These are phyloP conservation scores for Chloranthus sessilifolius DNA, from an alignment of 164 flowering plant species.

Conservation along the genomic window DNA sequence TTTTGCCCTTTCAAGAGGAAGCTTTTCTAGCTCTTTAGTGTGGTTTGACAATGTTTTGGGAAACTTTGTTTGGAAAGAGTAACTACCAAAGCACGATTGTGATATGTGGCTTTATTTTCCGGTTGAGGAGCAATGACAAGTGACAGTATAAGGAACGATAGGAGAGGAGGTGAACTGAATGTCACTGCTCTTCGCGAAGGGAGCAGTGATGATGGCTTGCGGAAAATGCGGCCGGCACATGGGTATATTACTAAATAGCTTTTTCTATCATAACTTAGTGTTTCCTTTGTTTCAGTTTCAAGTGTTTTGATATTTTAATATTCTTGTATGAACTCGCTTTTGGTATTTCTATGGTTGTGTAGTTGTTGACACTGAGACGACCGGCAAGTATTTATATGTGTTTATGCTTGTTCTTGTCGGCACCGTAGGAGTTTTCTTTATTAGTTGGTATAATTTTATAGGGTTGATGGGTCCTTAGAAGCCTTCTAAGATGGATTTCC, in stretches of 20 bases:
- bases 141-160: slow-evolving; percentile 26
- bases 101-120: slow-evolving; percentile 30
- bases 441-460: no score
- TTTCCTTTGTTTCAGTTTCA: no score
- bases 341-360: no score
- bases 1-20: slow-evolving; percentile 14
- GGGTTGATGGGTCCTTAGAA: no score
- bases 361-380: no score
- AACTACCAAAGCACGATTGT: slow-evolving; percentile 36
- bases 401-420: no score
- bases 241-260: slow-evolving; percentile 65
- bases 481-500: no score
- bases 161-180: slow-evolving; percentile 17
- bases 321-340: no score
- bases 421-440: no score
- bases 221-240: slow-evolving; percentile 42
- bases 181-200: slow-evolving; percentile 24
- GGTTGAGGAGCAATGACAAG: slow-evolving; percentile 45
- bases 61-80: slow-evolving; percentile 23
- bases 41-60: slow-evolving; percentile 41
- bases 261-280: no score
- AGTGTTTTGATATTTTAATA: no score
- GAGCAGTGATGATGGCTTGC: slow-evolving; percentile 27
- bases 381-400: no score
- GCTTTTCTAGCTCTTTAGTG: slow-evolving; percentile 7